Conservation (phyloP, 129 eudicot species). For the Escallonia rubra region DNA sequence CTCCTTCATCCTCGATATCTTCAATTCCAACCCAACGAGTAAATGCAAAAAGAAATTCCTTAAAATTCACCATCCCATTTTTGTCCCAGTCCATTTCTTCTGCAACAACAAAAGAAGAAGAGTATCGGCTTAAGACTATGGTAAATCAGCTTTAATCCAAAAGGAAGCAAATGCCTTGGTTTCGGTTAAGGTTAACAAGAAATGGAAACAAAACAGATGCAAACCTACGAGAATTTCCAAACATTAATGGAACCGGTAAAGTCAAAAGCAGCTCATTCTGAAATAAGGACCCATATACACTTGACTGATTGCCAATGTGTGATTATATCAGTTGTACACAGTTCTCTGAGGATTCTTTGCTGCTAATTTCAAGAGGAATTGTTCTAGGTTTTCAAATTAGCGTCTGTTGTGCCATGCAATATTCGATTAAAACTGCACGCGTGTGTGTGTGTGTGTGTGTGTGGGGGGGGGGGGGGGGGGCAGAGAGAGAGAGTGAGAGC, state of each 20-base stretch:
- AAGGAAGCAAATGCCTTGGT: no score
- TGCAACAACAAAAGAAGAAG: slow-evolving; percentile 25
- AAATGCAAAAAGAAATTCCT: slow-evolving; percentile 88
- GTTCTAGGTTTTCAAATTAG: not conserved
- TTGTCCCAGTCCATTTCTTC: slow-evolving; percentile 99
- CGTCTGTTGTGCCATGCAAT: not conserved
- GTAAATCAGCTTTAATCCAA: no score
- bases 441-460: not conserved
- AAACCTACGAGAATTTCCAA: no score
- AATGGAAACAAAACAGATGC: no score
- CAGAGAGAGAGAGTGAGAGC: slow-evolving; percentile 16
- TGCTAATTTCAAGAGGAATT: not conserved
- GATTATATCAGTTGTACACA: no score
- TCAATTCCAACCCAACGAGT: slow-evolving; percentile 90
- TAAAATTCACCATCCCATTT: slow-evolving; percentile 89
- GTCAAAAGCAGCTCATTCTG: no score
- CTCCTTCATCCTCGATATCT: slow-evolving; percentile 76
- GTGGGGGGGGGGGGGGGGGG: not conserved
- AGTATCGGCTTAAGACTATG: not conserved
- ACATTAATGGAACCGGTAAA: no score
- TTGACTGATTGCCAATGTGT: no score
- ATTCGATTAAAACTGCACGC: not conserved
- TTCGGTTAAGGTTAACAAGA: no score
- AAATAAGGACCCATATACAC: no score
- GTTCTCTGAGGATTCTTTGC: not conserved